phyloP scores from a whole-genome alignment of 495 filamentous ascomycete species.

The Penicillium odoratum region DNA sequence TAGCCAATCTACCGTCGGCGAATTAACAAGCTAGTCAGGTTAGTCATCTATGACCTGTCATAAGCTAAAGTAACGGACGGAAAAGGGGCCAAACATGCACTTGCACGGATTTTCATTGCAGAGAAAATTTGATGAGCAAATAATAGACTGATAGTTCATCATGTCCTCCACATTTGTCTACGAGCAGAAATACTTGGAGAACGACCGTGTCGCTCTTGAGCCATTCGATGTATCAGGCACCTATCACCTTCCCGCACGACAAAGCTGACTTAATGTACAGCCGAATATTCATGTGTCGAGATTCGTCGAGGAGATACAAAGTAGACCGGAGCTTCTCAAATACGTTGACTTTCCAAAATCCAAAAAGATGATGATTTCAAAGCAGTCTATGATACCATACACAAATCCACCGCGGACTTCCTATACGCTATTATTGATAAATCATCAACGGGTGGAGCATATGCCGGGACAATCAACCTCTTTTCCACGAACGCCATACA shows the following conservation, averaged over 20 bases:
- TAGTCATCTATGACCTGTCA: not conserved
- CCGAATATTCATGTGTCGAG: not conserved
- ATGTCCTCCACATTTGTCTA: conserved; percentile 4
- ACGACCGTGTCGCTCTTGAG: conserved; percentile 11
- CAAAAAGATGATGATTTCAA: conserved; percentile 4
- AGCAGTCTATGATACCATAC: not conserved
- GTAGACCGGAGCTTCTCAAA: not conserved
- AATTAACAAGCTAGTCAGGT: not conserved
- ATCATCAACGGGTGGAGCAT: not conserved
- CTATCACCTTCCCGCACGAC: not conserved
- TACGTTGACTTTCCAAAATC: conserved; percentile 4
- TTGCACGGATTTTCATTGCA: not conserved
- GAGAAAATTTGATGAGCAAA: not conserved
- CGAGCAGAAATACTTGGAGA: conserved; percentile 13
- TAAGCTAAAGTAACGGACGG: not conserved
- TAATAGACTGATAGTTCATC: not conserved
- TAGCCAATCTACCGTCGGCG: too few species aligned
- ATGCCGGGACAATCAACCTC: conserved; percentile 1
- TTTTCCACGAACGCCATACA: not conserved
- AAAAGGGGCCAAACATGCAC: not conserved
- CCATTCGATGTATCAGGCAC: conserved; percentile 9
- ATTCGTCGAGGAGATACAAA: not conserved
- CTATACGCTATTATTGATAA: conserved; percentile 14
- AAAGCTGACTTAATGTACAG: not conserved
- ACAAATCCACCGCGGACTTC: not conserved